phyloP scores from a whole-genome alignment of 345 rosid genomes.

The Camelina neglecta region DNA sequence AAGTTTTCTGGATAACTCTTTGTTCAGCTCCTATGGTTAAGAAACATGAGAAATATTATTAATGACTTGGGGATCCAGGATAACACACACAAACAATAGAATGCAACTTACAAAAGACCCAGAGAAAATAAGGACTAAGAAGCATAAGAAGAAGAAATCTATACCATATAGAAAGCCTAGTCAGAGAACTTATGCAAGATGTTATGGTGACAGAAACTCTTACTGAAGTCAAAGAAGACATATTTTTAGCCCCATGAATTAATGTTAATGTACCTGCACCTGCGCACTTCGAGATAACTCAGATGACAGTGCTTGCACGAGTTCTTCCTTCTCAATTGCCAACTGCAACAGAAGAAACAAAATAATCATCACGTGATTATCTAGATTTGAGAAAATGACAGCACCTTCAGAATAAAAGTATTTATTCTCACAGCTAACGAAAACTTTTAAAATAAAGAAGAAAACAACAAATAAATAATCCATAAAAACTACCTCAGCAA shows the following conservation, averaged over 20 bases:
- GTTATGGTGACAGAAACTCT: conserved; percentile 17
- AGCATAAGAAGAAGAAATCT: conserved; percentile 6
- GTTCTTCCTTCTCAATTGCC: conserved; percentile 85
- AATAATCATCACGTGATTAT: conserved; percentile 9
- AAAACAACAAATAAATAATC: not conserved
- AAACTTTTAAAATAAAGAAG: not conserved
- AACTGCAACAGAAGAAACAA: conserved; percentile 57
- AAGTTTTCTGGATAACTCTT: conserved; percentile 81
- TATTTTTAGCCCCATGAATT: not conserved
- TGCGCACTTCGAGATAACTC: conserved; percentile 72
- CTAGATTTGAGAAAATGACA: conserved; percentile 21
- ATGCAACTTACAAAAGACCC: not conserved
- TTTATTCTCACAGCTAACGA: conserved; percentile 16
- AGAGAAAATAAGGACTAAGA: not conserved
- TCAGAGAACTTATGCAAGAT: not conserved
- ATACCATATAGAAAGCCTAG: not conserved
- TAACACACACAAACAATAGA: not conserved
- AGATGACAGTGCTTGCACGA: conserved; percentile 73
- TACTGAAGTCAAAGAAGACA: conserved; percentile 4
- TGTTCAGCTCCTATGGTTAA: conserved; percentile 74
- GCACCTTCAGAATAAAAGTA: conserved; percentile 10
- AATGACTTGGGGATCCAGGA: conserved; percentile 14
- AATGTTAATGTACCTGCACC: conserved; percentile 62
- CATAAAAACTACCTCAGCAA: conserved; percentile 71
- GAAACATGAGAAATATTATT: conserved; percentile 12